These are phyloP conservation scores for Prunus armeniaca DNA, from an alignment of 306 rosid species.

Conservation along the genomic window DNA sequence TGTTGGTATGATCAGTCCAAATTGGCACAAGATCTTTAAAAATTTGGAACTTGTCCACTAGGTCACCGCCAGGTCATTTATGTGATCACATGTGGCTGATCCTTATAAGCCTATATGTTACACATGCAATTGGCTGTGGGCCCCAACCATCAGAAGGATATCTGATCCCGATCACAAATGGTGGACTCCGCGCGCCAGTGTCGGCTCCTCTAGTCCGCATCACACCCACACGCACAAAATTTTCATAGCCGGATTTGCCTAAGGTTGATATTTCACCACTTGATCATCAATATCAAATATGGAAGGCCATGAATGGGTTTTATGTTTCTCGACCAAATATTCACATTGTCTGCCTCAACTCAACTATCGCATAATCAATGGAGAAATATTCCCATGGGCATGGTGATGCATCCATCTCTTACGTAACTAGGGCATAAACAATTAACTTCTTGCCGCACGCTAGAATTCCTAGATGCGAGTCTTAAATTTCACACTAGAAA, in stretches of 20 bases:
- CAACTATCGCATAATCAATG: not conserved
- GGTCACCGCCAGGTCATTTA: not conserved
- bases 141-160: not conserved
- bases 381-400: not conserved
- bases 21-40: not conserved
- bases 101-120: not conserved
- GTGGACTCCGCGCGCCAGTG: no score
- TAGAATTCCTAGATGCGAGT: no score
- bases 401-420: not conserved
- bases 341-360: not conserved
- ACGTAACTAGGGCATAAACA: no score
- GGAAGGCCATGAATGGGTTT: not conserved
- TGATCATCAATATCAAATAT: not conserved
- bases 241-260: not conserved
- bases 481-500: no score
- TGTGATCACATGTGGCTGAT: not conserved
- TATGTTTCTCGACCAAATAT: not conserved
- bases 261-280: not conserved
- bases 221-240: not conserved
- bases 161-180: no score
- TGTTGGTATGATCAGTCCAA: not conserved
- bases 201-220: not conserved
- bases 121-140: not conserved
- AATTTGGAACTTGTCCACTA: conserved; percentile 9
- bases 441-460: no score